A percentile compares a stretch with the other conserved stretches of the same genome.
These are phyloP conservation scores for Phoenix roebelenii DNA, from an alignment of 176 grass and related monocot genomes.

Conservation along the genomic window DNA sequence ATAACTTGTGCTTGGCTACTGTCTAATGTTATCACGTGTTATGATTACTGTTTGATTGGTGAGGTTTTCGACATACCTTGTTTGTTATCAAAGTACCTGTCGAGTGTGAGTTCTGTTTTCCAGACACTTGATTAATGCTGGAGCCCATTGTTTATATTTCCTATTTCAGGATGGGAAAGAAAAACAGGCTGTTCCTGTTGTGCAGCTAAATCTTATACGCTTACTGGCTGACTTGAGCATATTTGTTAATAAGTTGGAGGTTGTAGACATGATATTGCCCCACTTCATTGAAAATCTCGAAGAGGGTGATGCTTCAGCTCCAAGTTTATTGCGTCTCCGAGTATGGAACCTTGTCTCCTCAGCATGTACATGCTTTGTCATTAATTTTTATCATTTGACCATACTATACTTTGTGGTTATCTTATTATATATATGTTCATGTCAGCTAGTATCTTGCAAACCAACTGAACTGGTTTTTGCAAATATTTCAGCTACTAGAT, in stretches of 20 bases:
- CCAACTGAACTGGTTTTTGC: conserved; percentile 20
- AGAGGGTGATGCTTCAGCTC: conserved; percentile 87
- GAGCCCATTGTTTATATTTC: not conserved
- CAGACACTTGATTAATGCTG: too few relatives aligned
- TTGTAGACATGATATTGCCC: conserved; percentile 97
- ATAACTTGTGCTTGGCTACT: too few relatives aligned
- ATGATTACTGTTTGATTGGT: too few relatives aligned
- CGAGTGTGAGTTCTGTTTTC: too few relatives aligned
- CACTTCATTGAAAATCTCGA: conserved; percentile 98
- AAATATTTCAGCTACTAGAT: conserved; percentile 69
- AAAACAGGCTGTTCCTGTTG: conserved; percentile 69
- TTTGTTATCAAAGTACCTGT: too few relatives aligned
- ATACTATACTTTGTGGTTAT: too few relatives aligned
- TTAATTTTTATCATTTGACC: not conserved
- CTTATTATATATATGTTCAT: not conserved
- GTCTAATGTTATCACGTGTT: too few relatives aligned
- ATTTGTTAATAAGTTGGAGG: conserved; percentile 92
- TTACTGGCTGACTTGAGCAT: conserved; percentile 85
- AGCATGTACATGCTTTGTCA: conserved; percentile 16
- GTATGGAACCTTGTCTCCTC: conserved; percentile 46
- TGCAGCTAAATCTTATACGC: conserved; percentile 81
- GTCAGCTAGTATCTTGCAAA: conserved; percentile 16
- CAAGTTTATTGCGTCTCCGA: conserved; percentile 80
- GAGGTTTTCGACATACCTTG: too few relatives aligned
- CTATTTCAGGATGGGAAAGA: conserved; percentile 76